A percentile compares a stretch with the other conserved stretches of the same genome.
phyloP scores from a whole-genome alignment of 805 yeast species.

The Myxozyma geophila region DNA sequence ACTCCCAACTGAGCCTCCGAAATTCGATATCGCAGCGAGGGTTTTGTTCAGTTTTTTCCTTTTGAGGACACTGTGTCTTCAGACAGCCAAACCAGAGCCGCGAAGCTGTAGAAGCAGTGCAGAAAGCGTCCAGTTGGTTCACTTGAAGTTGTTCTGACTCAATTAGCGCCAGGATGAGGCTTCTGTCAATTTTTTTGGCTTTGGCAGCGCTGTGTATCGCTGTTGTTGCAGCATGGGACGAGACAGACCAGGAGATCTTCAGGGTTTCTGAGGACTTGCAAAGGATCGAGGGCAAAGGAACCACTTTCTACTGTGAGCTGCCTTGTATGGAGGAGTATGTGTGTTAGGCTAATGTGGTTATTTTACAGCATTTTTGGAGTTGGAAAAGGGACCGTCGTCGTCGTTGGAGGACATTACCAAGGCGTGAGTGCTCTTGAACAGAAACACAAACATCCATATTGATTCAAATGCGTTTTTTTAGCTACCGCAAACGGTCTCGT shows the following conservation, averaged over 20 bases:
- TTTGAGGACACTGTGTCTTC: no score
- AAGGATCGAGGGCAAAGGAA: conserved; percentile 62
- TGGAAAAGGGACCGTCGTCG: conserved; percentile 52
- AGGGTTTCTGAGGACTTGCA: conserved; percentile 66
- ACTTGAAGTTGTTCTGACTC: not conserved
- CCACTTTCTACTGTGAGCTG: conserved; percentile 69
- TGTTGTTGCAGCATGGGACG: conserved; percentile 51
- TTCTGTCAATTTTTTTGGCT: not conserved
- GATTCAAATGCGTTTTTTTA: conserved; percentile 33
- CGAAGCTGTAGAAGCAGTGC: not conserved
- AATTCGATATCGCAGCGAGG: not conserved
- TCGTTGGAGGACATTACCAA: conserved; percentile 43
- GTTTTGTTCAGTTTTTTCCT: not conserved
- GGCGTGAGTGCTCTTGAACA: conserved; percentile 38
- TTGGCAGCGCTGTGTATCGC: conserved; percentile 6
- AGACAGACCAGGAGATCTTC: conserved; percentile 82
- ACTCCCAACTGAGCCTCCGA: not conserved
- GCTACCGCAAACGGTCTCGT: conserved; percentile 69
- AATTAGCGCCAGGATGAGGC: conserved; percentile 1
- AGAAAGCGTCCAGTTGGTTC: not conserved
- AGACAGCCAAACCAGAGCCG: no score
- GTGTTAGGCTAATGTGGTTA: not conserved
- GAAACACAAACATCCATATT: not conserved
- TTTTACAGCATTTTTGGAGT: conserved; percentile 46
- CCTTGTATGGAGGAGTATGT: no score